Evolutionary conservation across 371 early-diverging fungal genomes (phyloP).

Genomic region (Syncephalis fuscata): DNA sequence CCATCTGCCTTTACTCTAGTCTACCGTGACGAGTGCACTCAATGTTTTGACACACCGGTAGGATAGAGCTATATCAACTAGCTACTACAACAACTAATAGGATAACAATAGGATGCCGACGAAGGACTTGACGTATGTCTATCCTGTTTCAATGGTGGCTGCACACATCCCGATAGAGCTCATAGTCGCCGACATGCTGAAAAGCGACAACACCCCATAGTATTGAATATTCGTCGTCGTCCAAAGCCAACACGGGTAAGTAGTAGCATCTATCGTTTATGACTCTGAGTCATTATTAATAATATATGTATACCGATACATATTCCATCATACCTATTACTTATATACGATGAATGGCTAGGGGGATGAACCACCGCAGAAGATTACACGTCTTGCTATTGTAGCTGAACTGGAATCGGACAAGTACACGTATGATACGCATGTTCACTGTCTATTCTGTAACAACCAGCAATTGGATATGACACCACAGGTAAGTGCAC

Average conservation of each 20-base stretch:
- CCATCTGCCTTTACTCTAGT: conserved; percentile 36
- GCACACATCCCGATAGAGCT: conserved; percentile 31
- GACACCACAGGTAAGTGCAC: conserved; percentile 8
- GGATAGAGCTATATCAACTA: too few species aligned
- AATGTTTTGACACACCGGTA: conserved; percentile 82
- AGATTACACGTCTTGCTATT: conserved; percentile 83
- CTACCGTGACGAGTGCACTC: conserved; percentile 90
- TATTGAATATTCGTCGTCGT: conserved; percentile 65
- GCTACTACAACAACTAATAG: too few species aligned
- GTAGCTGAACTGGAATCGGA: conserved; percentile 47
- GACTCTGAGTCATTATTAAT: too few species aligned
- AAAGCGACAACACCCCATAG: conserved; percentile 56
- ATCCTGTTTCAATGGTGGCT: conserved; percentile 85
- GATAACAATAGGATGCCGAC: conserved; percentile 27
- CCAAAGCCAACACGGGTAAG: conserved; percentile 20
- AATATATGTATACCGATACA: too few species aligned
- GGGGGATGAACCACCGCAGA: conserved; percentile 48
- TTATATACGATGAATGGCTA: too few species aligned
- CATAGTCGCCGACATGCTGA: conserved; percentile 62
- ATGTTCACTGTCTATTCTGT: conserved; percentile 53
- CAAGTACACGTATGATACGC: conserved; percentile 47
- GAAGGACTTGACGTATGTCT: conserved; percentile 85
- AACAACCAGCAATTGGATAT: conserved; percentile 21
- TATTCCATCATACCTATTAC: too few species aligned
- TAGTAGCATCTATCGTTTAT: conserved; percentile 8